A percentile compares a stretch with the other conserved stretches of the same genome.
These are phyloP conservation scores for Nitzschia palea DNA, from an alignment of 108 stramenopile species.

Conservation along the genomic window DNA sequence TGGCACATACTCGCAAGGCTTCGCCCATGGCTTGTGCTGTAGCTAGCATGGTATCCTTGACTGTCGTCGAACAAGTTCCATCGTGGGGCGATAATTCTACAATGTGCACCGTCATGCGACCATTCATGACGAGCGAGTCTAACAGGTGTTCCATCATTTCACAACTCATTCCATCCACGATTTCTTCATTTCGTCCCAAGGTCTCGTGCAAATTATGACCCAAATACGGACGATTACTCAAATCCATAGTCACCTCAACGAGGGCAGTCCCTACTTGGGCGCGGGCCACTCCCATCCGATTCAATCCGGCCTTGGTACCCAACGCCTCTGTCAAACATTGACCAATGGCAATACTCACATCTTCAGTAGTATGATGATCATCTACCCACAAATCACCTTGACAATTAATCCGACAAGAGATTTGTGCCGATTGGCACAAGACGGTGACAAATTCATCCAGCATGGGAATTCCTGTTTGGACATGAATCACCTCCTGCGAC, in stretches of 20 bases:
- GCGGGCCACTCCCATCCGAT: conserved; percentile 80
- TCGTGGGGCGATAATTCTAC: conserved; percentile 37
- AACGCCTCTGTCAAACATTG: conserved; percentile 83
- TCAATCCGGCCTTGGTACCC: conserved; percentile 86
- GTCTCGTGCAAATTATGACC: conserved; percentile 59
- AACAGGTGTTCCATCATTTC: conserved; percentile 95
- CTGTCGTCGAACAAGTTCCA: conserved; percentile 13
- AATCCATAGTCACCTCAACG: conserved; percentile 82
- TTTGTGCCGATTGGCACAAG: conserved; percentile 65
- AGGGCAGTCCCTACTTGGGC: conserved; percentile 38
- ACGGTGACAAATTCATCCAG: conserved; percentile 80
- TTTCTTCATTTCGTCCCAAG: conserved; percentile 37
- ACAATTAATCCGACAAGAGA: conserved; percentile 70
- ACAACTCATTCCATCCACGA: conserved; percentile 13
- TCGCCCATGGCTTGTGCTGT: conserved; percentile 72
- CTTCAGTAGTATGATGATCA: conserved; percentile 97
- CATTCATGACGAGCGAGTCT: conserved; percentile 88
- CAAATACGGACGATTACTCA: conserved; percentile 82
- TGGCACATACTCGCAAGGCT: conserved; percentile 68
- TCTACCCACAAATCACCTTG: conserved; percentile 93
- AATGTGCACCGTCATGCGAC: conserved; percentile 89
- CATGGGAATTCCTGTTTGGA: conserved; percentile 82
- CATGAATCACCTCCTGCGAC: conserved; percentile 1
- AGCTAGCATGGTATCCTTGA: conserved; percentile 50
- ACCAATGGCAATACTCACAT: conserved; percentile 92